Percentiles rank a stretch among this genome's conserved stretches.
phyloP scores from a whole-genome alignment of 2,329 filamentous ascomycete species.

The Diaporthe ilicicola region DNA sequence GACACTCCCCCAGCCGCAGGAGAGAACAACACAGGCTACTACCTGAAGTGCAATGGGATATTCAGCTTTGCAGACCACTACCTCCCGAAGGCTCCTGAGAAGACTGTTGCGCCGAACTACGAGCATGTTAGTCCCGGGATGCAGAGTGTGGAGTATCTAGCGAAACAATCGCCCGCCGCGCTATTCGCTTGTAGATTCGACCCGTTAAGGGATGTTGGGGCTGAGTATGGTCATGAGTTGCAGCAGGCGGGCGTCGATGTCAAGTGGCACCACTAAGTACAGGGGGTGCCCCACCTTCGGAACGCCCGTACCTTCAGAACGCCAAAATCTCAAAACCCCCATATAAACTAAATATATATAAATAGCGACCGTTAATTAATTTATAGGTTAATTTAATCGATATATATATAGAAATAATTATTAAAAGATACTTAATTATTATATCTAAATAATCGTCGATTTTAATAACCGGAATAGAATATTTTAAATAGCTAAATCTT shows the following conservation, averaged over 20 bases:
- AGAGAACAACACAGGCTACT: not conserved
- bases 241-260: not conserved
- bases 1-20: not conserved
- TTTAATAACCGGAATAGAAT: too few species aligned
- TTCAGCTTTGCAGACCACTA: not conserved
- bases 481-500: too few species aligned
- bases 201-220: not conserved
- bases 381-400: too few species aligned
- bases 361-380: too few species aligned
- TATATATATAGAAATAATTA: too few species aligned
- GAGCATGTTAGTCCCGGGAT: not conserved
- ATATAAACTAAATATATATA: too few species aligned
- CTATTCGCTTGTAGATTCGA: not conserved
- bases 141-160: not conserved
- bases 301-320: too few species aligned
- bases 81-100: not conserved
- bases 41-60: not conserved
- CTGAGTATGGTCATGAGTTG: not conserved
- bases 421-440: too few species aligned
- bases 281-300: too few species aligned
- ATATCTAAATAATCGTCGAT: too few species aligned
- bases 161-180: not conserved
- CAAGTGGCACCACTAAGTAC: not conserved
- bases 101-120: not conserved
- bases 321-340: too few species aligned